Conservation (phyloP, 2,329 filamentous ascomycete genomes). For the Trichoderma sp. region DNA sequence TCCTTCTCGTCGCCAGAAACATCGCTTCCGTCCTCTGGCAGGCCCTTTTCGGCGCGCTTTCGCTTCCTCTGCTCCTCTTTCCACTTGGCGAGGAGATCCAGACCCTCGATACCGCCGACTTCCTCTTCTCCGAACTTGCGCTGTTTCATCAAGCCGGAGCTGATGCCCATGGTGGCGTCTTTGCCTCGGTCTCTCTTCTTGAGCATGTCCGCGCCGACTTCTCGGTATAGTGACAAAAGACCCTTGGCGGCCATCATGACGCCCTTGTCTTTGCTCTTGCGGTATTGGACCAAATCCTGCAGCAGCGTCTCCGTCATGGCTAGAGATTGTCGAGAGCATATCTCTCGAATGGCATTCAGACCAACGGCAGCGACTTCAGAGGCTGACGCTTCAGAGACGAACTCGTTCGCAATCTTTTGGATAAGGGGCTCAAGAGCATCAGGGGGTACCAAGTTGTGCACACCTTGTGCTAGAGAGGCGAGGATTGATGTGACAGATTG, state of each 20-base stretch:
- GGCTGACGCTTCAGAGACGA: slow-evolving; percentile 91
- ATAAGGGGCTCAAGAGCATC: slow-evolving; percentile 88
- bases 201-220: slow-evolving; percentile 85
- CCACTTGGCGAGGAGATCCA: slow-evolving; percentile 88
- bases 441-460: slow-evolving; percentile 86
- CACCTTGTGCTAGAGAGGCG: slow-evolving; percentile 86
- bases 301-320: slow-evolving; percentile 95
- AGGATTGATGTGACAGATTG: slow-evolving; percentile 89
- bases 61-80: slow-evolving; percentile 84
- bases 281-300: slow-evolving; percentile 92
- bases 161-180: slow-evolving; percentile 80
- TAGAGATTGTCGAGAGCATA: slow-evolving; percentile 88
- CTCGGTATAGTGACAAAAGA: slow-evolving; percentile 83
- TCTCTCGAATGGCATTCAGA: slow-evolving; percentile 90
- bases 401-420: slow-evolving; percentile 96
- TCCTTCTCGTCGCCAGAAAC: slow-evolving; percentile 57
- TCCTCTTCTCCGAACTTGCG: slow-evolving; percentile 81
- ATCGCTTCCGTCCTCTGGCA: slow-evolving; percentile 62
- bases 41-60: slow-evolving; percentile 66
- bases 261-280: slow-evolving; percentile 96
- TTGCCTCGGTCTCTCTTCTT: slow-evolving; percentile 90
- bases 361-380: slow-evolving; percentile 89
- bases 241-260: slow-evolving; percentile 99
- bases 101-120: slow-evolving; percentile 79
- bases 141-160: slow-evolving; percentile 70